Evolutionary conservation across 2,329 filamentous ascomycete genomes (phyloP).

Genomic region (Periconia macrospinosa): DNA sequence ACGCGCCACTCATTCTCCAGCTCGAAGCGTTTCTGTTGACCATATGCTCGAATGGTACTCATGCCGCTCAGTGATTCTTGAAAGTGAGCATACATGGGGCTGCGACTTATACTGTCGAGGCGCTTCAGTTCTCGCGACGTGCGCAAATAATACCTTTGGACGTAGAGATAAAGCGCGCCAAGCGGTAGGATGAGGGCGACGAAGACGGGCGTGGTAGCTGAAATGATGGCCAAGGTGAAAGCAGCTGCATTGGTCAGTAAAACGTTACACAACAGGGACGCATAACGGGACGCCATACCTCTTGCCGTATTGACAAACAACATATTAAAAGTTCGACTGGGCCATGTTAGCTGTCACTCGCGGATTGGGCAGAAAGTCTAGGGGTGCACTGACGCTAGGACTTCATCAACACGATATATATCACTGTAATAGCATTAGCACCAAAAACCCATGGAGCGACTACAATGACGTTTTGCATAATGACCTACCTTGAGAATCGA

Average conservation of each 20-base stretch:
- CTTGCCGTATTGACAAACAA: constrained; percentile 55
- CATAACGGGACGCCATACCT: constrained; percentile 42
- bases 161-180: constrained; percentile 79
- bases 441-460: not conserved
- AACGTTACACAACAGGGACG: constrained; percentile 14
- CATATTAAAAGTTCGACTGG: constrained; percentile 91
- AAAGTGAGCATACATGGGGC: constrained; percentile 97
- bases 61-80: constrained; percentile 95
- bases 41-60: constrained; percentile 92
- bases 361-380: not conserved
- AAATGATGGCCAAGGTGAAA: constrained; percentile 88
- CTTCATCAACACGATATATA: constrained; percentile 83
- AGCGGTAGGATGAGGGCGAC: constrained; percentile 79
- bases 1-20: constrained; percentile 97
- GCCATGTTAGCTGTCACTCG: constrained; percentile 25
- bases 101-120: constrained; percentile 90
- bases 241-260: constrained; percentile 47
- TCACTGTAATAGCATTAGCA: constrained; percentile 55
- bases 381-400: constrained; percentile 65
- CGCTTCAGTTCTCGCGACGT: constrained; percentile 96
- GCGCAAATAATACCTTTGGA: constrained; percentile 94
- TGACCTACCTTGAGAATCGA: constrained; percentile 79
- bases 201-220: constrained; percentile 78
- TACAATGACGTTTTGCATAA: constrained; percentile 3
- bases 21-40: constrained; percentile 83